A percentile compares a stretch with the other conserved stretches of the same genome.
Conservation (phyloP, 768 basidiomycete genomes). For the Hortiboletus campestris region DNA sequence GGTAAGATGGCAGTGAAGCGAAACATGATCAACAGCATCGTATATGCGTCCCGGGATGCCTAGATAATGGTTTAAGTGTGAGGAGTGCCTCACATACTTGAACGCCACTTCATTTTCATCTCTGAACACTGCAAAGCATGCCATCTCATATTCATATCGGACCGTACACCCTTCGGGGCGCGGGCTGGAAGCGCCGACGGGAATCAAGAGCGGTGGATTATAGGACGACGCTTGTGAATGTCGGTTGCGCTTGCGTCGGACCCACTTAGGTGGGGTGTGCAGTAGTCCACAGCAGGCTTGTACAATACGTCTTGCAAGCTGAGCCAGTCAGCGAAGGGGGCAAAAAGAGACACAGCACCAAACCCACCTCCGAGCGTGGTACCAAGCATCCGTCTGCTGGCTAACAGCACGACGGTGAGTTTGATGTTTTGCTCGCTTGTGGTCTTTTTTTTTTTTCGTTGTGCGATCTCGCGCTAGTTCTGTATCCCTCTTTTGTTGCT, state of each 20-base stretch:
- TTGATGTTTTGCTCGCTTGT: conserved; percentile 88
- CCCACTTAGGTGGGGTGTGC: conserved; percentile 87
- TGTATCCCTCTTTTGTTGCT: too few species aligned
- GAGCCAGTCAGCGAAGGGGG: conserved; percentile 1
- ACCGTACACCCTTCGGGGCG: conserved; percentile 92
- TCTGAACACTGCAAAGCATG: too few species aligned
- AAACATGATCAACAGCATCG: too few species aligned
- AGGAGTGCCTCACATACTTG: too few species aligned
- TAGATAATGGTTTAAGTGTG: too few species aligned
- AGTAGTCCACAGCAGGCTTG: conserved; percentile 90
- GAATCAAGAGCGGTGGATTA: conserved; percentile 43
- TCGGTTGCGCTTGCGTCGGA: conserved; percentile 83
- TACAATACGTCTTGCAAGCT: conserved; percentile 88
- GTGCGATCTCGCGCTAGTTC: conserved; percentile 72
- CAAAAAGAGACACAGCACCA: background rate
- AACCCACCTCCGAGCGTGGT: conserved; percentile 59
- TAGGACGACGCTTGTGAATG: conserved; percentile 64
- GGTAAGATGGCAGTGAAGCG: too few species aligned
- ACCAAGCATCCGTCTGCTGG: conserved; percentile 88
- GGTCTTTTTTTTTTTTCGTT: conserved; percentile 73
- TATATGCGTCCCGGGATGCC: too few species aligned
- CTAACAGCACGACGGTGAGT: conserved; percentile 89
- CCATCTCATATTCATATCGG: conserved; percentile 97
- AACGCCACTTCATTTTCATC: too few species aligned
- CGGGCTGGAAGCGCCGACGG: conserved; percentile 38